Conservation (phyloP, 2,329 filamentous ascomycete genomes). For the Scortechinia acanthostroma region DNA sequence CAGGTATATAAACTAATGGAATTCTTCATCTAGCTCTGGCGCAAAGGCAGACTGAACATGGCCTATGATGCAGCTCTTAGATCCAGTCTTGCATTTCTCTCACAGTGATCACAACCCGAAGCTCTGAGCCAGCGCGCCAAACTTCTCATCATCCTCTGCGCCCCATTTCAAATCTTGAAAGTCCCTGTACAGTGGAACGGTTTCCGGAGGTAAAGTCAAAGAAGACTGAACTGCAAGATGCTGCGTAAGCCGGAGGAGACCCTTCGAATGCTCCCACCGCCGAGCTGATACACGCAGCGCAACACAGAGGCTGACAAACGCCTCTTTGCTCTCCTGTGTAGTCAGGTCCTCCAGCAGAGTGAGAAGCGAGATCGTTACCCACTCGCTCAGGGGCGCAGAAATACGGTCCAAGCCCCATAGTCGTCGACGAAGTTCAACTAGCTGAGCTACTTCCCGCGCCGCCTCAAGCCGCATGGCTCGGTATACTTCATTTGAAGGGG, state of each 20-base stretch:
- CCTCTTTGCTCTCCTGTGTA: neutral
- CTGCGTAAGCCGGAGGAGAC: neutral
- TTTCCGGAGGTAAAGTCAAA: neutral
- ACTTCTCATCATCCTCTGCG: too few species aligned
- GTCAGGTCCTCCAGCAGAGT: neutral
- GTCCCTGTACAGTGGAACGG: neutral
- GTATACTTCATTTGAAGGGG: too few species aligned
- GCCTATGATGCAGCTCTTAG: too few species aligned
- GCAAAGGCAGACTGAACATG: too few species aligned
- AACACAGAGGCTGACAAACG: neutral
- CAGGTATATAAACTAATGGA: too few species aligned
- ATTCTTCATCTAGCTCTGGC: too few species aligned
- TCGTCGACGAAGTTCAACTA: neutral
- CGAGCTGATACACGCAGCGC: neutral
- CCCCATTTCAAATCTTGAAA: too few species aligned
- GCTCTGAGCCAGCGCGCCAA: too few species aligned
- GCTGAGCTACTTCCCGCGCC: neutral
- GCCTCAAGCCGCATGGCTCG: neutral
- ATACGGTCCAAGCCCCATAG: neutral
- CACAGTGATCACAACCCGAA: too few species aligned
- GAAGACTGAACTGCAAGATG: neutral
- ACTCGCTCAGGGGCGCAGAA: neutral
- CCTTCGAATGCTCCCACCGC: neutral
- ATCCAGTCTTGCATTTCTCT: too few species aligned
- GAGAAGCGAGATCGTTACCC: neutral